Evolutionary conservation across 2,329 filamentous ascomycete genomes (phyloP).

Genomic region (Talaromyces marneffei): DNA sequence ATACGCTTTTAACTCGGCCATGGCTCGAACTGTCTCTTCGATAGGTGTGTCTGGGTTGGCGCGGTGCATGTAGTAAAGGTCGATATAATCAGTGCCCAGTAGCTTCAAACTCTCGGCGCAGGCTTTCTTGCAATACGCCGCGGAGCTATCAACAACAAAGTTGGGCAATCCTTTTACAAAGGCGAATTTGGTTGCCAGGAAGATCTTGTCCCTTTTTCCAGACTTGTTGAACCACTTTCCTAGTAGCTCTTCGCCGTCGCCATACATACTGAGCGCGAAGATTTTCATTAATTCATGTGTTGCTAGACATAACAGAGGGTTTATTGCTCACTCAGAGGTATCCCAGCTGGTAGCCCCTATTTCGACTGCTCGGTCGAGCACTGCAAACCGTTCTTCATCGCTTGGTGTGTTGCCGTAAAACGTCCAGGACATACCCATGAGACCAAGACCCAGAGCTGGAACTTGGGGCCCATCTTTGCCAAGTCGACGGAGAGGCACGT

Average conservation of each 20-base stretch:
- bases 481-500: background rate
- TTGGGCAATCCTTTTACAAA: conserved; percentile 17
- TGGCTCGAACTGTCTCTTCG: conserved; percentile 38
- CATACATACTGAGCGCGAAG: conserved; percentile 29
- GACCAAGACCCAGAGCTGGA: conserved; percentile 4
- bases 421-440: conserved; percentile 4
- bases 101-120: conserved; percentile 38
- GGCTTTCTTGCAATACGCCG: conserved; percentile 26
- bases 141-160: conserved; percentile 29
- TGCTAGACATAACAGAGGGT: background rate
- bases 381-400: conserved; percentile 40
- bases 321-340: conserved; percentile 23
- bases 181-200: conserved; percentile 51
- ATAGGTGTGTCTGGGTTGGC: conserved; percentile 35
- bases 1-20: conserved; percentile 38
- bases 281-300: conserved; percentile 21
- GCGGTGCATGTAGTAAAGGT: conserved; percentile 45
- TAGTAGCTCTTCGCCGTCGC: conserved; percentile 8
- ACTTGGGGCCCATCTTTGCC: conserved; percentile 8
- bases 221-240: conserved; percentile 11
- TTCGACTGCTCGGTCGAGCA: conserved; percentile 44
- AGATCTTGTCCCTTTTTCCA: conserved; percentile 37
- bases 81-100: conserved; percentile 42
- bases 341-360: conserved; percentile 43
- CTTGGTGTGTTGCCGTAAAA: conserved; percentile 26